Evolutionary conservation across 192 early-diverging fungal genomes (phyloP).

Genomic region (Backusella psychrophila): DNA sequence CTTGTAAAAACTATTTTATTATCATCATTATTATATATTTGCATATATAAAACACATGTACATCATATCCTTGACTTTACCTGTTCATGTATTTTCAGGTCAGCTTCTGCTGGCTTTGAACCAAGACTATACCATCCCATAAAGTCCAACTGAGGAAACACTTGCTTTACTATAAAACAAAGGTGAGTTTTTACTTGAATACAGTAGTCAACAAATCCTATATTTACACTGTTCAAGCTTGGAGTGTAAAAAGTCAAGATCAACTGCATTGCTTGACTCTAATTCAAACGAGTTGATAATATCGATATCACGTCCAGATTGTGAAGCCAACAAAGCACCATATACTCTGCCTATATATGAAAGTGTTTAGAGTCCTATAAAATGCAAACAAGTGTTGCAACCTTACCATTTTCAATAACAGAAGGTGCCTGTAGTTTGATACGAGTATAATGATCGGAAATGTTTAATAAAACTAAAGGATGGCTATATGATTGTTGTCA

Average conservation of each 20-base stretch:
- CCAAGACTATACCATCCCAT: conserved; percentile 88
- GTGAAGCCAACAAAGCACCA: conserved; percentile 75
- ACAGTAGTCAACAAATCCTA: not conserved
- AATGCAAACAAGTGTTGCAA: not conserved
- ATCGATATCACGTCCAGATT: conserved; percentile 78
- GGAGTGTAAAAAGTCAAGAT: conserved; percentile 61
- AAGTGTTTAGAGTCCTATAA: not conserved
- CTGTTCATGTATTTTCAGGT: conserved; percentile 75
- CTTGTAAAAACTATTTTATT: conserved; percentile 54
- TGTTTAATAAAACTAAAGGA: conserved; percentile 84
- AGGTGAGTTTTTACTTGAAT: not conserved
- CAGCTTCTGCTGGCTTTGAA: conserved; percentile 50
- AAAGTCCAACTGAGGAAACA: conserved; percentile 80
- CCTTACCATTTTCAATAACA: conserved; percentile 9
- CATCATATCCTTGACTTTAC: conserved; percentile 31
- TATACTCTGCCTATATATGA: conserved; percentile 45
- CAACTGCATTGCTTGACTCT: conserved; percentile 47
- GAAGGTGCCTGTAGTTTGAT: conserved; percentile 56
- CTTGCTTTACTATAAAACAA: conserved; percentile 62
- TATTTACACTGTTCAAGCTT: conserved; percentile 79
- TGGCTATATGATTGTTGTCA: conserved; percentile 53
- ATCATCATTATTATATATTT: not conserved
- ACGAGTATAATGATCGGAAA: conserved; percentile 85
- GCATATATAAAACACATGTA: not conserved
- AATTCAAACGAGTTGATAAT: conserved; percentile 86